A percentile compares a stretch with the other conserved stretches of the same genome.
These are phyloP conservation scores for Acorus gramineus DNA, from an alignment of 106 monocot genomes.

Conservation along the genomic window DNA sequence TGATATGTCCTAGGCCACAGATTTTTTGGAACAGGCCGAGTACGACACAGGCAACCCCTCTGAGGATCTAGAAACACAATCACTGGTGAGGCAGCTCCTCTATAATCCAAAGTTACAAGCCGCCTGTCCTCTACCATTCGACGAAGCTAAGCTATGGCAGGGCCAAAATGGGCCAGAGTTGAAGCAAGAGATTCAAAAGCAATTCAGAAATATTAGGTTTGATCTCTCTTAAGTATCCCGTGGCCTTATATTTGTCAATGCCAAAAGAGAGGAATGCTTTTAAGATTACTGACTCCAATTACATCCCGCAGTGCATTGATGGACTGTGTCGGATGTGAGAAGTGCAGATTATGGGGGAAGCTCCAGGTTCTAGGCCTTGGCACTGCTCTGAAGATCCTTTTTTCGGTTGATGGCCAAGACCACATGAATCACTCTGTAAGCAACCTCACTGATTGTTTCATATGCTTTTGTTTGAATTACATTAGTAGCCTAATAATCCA, in stretches of 20 bases:
- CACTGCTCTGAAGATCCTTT: conserved; percentile 93
- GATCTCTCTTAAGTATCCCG: too few species aligned
- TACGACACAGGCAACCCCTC: conserved; percentile 64
- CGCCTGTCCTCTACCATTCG: conserved; percentile 88
- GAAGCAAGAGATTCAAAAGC: conserved; percentile 71
- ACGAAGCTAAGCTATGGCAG: conserved; percentile 97
- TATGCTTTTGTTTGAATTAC: too few species aligned
- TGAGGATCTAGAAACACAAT: conserved; percentile 84
- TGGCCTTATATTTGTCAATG: too few species aligned
- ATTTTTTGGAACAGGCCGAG: conserved; percentile 90
- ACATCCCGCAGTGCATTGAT: conserved; percentile 56
- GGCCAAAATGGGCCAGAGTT: conserved; percentile 80
- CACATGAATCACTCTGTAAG: conserved; percentile 48
- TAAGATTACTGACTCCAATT: too few species aligned
- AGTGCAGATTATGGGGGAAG: conserved; percentile 95
- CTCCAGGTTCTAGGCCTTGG: conserved; percentile 97
- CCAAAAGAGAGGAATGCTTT: too few species aligned
- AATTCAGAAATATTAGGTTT: conserved; percentile 94
- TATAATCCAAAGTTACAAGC: conserved; percentile 61
- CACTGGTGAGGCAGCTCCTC: conserved; percentile 67
- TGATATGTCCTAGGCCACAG: conserved; percentile 46
- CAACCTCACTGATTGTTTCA: too few species aligned
- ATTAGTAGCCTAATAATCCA: too few species aligned
- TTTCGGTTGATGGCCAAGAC: conserved; percentile 60
- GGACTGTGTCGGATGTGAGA: conserved; percentile 98